A percentile compares a stretch with the other conserved stretches of the same genome.
These are phyloP conservation scores for Discostella stelligeroides DNA, from an alignment of 108 stramenopile genomes.

Conservation along the genomic window DNA sequence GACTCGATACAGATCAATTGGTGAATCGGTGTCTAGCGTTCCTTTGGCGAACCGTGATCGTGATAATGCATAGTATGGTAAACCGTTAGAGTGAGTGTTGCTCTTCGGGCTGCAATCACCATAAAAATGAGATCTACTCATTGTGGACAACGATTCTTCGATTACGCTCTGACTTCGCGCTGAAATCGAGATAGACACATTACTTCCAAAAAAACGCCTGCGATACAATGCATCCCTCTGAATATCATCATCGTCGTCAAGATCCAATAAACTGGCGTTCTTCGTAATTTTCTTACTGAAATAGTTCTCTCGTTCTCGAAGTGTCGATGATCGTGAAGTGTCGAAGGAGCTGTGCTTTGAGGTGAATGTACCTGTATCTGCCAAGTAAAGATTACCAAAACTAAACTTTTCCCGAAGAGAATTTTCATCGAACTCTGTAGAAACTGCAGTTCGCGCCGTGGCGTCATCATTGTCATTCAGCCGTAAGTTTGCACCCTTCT, in stretches of 20 bases:
- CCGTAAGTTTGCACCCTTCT: background rate
- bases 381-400: background rate
- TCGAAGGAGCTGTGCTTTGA: background rate
- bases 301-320: too few species aligned
- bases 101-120: background rate
- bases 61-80: background rate
- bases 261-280: constrained; percentile 4
- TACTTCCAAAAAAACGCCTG: too few species aligned
- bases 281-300: background rate
- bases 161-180: too few species aligned
- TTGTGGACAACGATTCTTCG: background rate
- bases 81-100: background rate
- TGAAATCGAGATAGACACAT: too few species aligned
- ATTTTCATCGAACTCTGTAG: constrained; percentile 1
- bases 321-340: too few species aligned
- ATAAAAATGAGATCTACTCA: constrained; percentile 5
- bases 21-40: background rate
- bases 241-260: constrained; percentile 2
- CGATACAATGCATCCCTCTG: background rate
- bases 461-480: background rate
- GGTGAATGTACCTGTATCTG: constrained; percentile 1
- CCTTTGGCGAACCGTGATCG: background rate
- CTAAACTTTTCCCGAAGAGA: constrained; percentile 6
- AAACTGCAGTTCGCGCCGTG: background rate
- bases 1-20: background rate